These are phyloP conservation scores for Pythium monospermum DNA, from an alignment of 352 stramenopile genomes.

Conservation along the genomic window DNA sequence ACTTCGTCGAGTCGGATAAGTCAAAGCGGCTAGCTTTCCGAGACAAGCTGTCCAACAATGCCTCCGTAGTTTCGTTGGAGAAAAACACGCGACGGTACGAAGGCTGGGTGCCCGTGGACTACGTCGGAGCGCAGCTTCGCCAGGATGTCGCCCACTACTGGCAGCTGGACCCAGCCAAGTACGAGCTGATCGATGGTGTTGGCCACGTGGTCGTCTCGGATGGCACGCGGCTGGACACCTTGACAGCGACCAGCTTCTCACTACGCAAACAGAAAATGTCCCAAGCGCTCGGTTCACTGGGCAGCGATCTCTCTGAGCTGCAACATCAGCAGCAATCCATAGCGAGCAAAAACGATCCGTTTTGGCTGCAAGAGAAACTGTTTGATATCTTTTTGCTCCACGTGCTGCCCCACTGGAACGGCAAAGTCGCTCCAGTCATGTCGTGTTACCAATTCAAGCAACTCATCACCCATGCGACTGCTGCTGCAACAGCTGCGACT, in stretches of 20 bases:
- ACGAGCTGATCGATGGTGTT: slow-evolving; percentile 30
- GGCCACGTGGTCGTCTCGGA: slow-evolving; percentile 20
- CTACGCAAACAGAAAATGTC: not conserved
- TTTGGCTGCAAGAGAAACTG: slow-evolving; percentile 52
- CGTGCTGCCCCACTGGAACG: slow-evolving; percentile 47
- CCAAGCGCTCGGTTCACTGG: no score
- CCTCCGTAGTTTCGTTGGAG: not conserved
- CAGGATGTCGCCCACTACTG: slow-evolving; percentile 45
- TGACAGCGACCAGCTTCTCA: slow-evolving; percentile 7
- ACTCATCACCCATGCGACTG: slow-evolving; percentile 36
- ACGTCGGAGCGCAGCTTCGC: slow-evolving; percentile 34
- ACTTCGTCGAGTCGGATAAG: slow-evolving; percentile 11
- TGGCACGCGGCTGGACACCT: slow-evolving; percentile 20
- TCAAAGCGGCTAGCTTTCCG: not conserved
- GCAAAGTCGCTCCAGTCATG: slow-evolving; percentile 30
- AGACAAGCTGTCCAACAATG: slow-evolving; percentile 1
- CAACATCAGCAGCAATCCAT: not conserved
- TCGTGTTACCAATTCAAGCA: slow-evolving; percentile 69
- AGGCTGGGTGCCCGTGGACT: slow-evolving; percentile 50
- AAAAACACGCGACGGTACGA: slow-evolving; percentile 17
- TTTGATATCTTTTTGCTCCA: slow-evolving; percentile 64
- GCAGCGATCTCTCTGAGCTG: no score
- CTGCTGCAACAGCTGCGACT: not conserved
- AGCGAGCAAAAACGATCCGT: slow-evolving; percentile 31
- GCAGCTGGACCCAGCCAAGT: slow-evolving; percentile 35